Conservation (phyloP, 805 yeast genomes). For the Brettanomyces custersianus region DNA sequence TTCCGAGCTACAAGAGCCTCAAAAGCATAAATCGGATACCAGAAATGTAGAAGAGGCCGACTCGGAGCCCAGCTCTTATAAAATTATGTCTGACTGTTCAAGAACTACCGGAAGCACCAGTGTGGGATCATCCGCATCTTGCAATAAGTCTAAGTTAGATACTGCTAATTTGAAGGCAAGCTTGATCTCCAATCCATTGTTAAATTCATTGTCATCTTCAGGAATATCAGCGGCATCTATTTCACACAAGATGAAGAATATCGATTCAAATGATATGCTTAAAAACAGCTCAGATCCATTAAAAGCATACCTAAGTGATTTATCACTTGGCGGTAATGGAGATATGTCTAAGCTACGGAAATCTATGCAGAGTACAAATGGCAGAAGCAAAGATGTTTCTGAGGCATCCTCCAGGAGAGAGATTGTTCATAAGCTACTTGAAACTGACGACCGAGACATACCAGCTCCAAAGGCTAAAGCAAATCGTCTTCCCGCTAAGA, state of each 20-base stretch:
- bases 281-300: constrained; percentile 33
- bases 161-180: not conserved
- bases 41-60: constrained; percentile 6
- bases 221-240: not conserved
- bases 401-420: not conserved
- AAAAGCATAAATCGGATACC: constrained; percentile 6
- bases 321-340: constrained; percentile 34
- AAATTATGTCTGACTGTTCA: constrained; percentile 23
- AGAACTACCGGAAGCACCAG: constrained; percentile 24
- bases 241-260: not conserved
- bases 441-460: not conserved
- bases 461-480: not conserved
- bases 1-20: constrained; percentile 19
- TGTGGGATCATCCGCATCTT: constrained; percentile 10
- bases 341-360: constrained; percentile 30
- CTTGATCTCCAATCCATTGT: constrained; percentile 2
- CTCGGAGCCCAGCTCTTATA: constrained; percentile 21
- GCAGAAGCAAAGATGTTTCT: not conserved
- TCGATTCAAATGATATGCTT: not conserved
- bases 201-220: not conserved
- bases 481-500: not conserved
- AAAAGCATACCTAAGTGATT: constrained; percentile 42
- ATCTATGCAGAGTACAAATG: constrained; percentile 12
- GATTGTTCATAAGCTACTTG: not conserved
- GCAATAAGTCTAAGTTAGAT: constrained; percentile 7